Conservation (phyloP, 306 rosid species). For the Elaeagnus macrophylla region DNA sequence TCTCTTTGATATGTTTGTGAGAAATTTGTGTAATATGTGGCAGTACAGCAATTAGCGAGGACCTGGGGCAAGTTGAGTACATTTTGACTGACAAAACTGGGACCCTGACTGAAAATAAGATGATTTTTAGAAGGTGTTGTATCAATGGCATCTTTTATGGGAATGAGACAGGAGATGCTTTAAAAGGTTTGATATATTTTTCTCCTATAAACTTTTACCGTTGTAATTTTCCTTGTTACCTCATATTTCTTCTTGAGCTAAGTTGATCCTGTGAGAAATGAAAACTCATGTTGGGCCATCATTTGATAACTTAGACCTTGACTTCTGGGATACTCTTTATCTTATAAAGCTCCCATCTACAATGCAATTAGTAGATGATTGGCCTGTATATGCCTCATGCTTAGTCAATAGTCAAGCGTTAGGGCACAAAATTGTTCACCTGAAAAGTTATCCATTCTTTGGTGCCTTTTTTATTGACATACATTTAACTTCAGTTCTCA, state of each 20-base stretch:
- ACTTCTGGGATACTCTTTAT: no score
- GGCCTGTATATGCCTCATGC: no score
- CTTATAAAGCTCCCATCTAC: no score
- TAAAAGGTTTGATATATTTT: slow-evolving; percentile 58
- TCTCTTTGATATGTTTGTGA: slow-evolving; percentile 20
- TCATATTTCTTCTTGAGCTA: not conserved
- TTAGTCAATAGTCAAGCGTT: no score
- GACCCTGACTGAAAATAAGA: slow-evolving; percentile 86
- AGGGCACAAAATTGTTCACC: no score
- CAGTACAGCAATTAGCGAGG: slow-evolving; percentile 99
- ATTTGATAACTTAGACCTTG: no score
- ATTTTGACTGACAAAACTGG: slow-evolving; percentile 98
- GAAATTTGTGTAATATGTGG: slow-evolving; percentile 52
- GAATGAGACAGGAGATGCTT: slow-evolving; percentile 83
- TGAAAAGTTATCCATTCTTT: no score
- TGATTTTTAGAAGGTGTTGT: slow-evolving; percentile 97
- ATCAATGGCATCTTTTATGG: slow-evolving; percentile 75
- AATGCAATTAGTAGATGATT: no score
- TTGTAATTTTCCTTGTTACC: slow-evolving; percentile 6
- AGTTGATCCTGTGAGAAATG: no score
- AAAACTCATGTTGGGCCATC: no score
- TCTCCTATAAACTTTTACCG: slow-evolving; percentile 19
- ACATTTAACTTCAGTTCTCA: slow-evolving; percentile 9
- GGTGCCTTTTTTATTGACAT: not conserved
- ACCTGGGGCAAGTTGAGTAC: slow-evolving; percentile 99